Evolutionary conservation across 305 asterid species (phyloP), one percentile per base, ranked within the genome.

Genomic region (Ilex paraguariensis): DNA sequence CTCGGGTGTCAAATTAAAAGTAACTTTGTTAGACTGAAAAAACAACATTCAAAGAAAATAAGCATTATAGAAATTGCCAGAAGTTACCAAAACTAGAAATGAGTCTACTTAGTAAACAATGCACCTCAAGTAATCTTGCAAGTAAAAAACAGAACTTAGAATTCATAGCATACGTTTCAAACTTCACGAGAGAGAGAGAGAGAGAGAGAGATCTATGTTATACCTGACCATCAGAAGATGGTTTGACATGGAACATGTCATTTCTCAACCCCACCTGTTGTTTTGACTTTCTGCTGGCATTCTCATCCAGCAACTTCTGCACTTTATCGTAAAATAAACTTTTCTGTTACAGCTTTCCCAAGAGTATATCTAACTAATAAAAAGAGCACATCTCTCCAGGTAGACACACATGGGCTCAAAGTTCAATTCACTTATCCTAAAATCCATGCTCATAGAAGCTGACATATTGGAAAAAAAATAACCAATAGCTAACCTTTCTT

Each of bases 181-280:
- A 36, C 7, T 36, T 36, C 9, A 21, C 28, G 28, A 21, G 42
- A 36, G 60, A 13, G 30, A 55, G 33, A 32, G 42, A 36, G 28
- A 21, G 42, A 36, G 60, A 13, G 30, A 55, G 33, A 32, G 42
- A 36, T 5, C 6, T 36, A 8, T 36, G 58, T 85, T 53, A 44
- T 84, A 93, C 98, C 98, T 87, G 99, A 51, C 99, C 97, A 78
- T 90, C 96, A 33, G 96, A 86, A 59, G 83, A 70, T 15, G 97
- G 99, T 74, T 93, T 93, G 61, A 82, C 79, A 61, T 70, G 80
- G 91, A 92, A 93, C 95, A 90, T 86, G 73, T 89, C 97, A 77
- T 90, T 93, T 81, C 83, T 90, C 61, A 93, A 74, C 56, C 97
- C 96, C 69, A 87, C 71, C 36, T 83, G 83, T 75, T 93, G 99